Conservation (phyloP, 2,329 filamentous ascomycete genomes). For the Emmonsia crescens region DNA sequence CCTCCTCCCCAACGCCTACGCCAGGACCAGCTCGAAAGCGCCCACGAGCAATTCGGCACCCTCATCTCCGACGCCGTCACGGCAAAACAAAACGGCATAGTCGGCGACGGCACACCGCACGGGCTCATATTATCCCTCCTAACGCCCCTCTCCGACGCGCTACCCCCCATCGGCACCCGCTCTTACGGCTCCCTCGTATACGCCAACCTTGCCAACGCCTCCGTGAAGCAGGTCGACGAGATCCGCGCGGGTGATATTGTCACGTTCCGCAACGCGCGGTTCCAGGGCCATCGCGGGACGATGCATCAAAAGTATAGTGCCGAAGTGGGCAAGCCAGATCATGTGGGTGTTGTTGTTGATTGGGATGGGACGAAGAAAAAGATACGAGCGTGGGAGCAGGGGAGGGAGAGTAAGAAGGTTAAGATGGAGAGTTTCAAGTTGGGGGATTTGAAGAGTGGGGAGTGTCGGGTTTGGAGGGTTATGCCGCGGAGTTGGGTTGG, state of each 20-base stretch:
- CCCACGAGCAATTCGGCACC: constrained; percentile 71
- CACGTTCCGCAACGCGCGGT: constrained; percentile 81
- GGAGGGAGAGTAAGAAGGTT: constrained; percentile 83
- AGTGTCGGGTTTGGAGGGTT: constrained; percentile 94
- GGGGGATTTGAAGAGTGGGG: constrained; percentile 80
- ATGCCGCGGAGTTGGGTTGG: constrained; percentile 89
- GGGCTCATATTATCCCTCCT: constrained; percentile 71
- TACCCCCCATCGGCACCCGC: constrained; percentile 75
- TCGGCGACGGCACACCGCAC: constrained; percentile 75
- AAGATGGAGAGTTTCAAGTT: constrained; percentile 91
- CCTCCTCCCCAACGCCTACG: constrained; percentile 68
- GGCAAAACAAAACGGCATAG: constrained; percentile 63
- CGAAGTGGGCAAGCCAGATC: constrained; percentile 79
- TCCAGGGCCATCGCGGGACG: constrained; percentile 87
- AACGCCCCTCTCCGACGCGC: constrained; percentile 58
- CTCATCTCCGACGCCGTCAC: constrained; percentile 60
- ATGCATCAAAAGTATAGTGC: constrained; percentile 90
- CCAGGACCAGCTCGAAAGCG: constrained; percentile 85
- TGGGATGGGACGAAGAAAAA: constrained; percentile 99
- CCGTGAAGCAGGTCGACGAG: constrained; percentile 79
- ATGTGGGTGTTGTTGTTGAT: constrained; percentile 83
- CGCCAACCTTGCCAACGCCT: constrained; percentile 87
- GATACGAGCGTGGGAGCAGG: constrained; percentile 90
- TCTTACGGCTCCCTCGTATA: constrained; percentile 90
- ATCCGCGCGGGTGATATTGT: constrained; percentile 90